Evolutionary conservation across 495 filamentous ascomycete genomes (phyloP).

Genomic region (Penicillium samsonianum): DNA sequence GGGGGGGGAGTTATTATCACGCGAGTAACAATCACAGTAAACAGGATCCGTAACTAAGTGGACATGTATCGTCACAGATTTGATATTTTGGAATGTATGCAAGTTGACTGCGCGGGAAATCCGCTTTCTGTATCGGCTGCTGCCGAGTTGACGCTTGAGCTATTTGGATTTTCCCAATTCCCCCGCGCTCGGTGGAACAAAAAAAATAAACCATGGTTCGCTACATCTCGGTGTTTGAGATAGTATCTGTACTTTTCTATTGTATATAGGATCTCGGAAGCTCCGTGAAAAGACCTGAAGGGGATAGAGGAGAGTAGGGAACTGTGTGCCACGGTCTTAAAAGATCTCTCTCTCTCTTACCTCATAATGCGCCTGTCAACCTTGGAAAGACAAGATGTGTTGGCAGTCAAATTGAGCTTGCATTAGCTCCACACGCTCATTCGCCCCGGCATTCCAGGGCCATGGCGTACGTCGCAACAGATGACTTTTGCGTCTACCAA

Average conservation of each 20-base stretch:
- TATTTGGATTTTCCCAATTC: constrained; percentile 8
- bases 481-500: constrained; percentile 31
- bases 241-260: too few relatives aligned
- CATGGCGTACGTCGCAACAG: constrained; percentile 30
- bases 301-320: constrained; percentile 2
- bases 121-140: constrained; percentile 15
- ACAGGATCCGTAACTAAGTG: constrained; percentile 1
- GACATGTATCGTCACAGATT: neutral
- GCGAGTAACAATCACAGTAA: neutral
- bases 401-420: constrained; percentile 32
- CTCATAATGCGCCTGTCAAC: constrained; percentile 11
- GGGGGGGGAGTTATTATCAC: constrained; percentile 5
- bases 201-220: constrained; percentile 20
- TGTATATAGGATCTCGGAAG: neutral
- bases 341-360: constrained; percentile 3
- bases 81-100: neutral
- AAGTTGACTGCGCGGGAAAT: constrained; percentile 17
- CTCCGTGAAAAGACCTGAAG: neutral
- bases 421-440: constrained; percentile 26
- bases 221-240: constrained; percentile 9
- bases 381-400: constrained; percentile 21
- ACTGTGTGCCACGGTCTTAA: neutral
- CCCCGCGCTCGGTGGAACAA: constrained; percentile 10
- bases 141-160: constrained; percentile 17
- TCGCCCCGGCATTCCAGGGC: constrained; percentile 20